Base-by-base conservation (phyloP, 257 asterid genomes). In the Nicotiana noctiflora region DNA sequence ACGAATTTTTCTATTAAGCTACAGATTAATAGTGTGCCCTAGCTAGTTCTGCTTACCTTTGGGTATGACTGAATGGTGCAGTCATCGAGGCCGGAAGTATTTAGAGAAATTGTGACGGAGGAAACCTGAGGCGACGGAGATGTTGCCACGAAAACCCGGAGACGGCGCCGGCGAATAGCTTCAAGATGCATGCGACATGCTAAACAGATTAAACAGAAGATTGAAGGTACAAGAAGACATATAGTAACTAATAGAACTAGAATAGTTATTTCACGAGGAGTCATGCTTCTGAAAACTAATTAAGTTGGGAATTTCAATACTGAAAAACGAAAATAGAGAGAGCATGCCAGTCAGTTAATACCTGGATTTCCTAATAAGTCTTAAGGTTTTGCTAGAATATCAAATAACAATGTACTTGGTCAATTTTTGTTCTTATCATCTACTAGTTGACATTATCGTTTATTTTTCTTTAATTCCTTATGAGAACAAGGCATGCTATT, bases 31-130 rank as follows among this genome's bases (percentile, higher is more conserved):
- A 37, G 46, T 37, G 10, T 37, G 10, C 46, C 46, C 46, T 37
- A 37, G 1, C 46, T 37, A 37, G 1, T 37, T 68, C 32, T 70
- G 34, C 1, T 70, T 34, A 80, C 79, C 76, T 76, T 80, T 67
- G 59, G 63, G 86, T 79, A 84, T 12, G 77, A 82, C 21, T 79
- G 75, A 11, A 85, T 85, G 51, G 81, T 82, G 80, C 81, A 11
- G 13, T 62, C 61, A n/a, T 80, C 86, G 15, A 81, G 79, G 29
- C 83, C 87, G 3, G 29, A 9, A 14, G 37, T 72, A 23, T 7
- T 60, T 13, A 72, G 37, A 13, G 78, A 13, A 21, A 49, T 31
- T 72, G 25, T 25, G 44, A 72, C 23, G 2, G 44, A 49, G 21
- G 78, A 15, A 46, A 23, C 77, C 8, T 13, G 77, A 40, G 77